Conservation (phyloP, 2,329 filamentous ascomycete genomes). For the Plectosphaerella cucumerina region DNA sequence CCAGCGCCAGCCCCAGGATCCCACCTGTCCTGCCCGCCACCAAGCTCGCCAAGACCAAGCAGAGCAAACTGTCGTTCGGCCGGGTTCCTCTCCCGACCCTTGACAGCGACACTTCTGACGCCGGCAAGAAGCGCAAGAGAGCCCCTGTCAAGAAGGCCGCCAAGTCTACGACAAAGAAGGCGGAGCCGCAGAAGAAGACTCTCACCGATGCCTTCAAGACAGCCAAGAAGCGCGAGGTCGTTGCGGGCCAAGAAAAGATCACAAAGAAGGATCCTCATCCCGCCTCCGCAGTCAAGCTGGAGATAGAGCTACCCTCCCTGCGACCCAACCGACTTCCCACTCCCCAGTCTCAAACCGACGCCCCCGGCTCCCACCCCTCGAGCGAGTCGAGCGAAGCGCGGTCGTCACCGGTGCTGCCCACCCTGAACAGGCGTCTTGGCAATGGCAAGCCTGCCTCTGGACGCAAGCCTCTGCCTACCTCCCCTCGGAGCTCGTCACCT, state of each 20-base stretch:
- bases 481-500: conserved; percentile 6
- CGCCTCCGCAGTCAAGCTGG: not conserved
- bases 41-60: conserved; percentile 39
- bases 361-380: not conserved
- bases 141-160: conserved; percentile 24
- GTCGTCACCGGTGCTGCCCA: not conserved
- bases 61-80: conserved; percentile 45
- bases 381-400: not conserved
- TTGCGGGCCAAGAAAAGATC: conserved; percentile 8
- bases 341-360: conserved; percentile 7
- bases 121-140: conserved; percentile 20
- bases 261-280: not conserved
- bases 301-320: conserved; percentile 16
- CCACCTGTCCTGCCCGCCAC: conserved; percentile 35
- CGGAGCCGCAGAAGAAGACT: conserved; percentile 24
- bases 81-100: conserved; percentile 7
- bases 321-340: conserved; percentile 14
- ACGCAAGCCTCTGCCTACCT: not conserved
- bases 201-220: conserved; percentile 40
- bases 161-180: conserved; percentile 31
- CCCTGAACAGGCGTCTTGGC: not conserved
- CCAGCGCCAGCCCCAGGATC: conserved; percentile 50
- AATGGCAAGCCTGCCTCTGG: not conserved
- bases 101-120: conserved; percentile 13
- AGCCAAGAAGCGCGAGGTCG: conserved; percentile 30